phyloP scores from a whole-genome alignment of 2,329 filamentous ascomycete genomes.

The Trichoderma koningiopsis region DNA sequence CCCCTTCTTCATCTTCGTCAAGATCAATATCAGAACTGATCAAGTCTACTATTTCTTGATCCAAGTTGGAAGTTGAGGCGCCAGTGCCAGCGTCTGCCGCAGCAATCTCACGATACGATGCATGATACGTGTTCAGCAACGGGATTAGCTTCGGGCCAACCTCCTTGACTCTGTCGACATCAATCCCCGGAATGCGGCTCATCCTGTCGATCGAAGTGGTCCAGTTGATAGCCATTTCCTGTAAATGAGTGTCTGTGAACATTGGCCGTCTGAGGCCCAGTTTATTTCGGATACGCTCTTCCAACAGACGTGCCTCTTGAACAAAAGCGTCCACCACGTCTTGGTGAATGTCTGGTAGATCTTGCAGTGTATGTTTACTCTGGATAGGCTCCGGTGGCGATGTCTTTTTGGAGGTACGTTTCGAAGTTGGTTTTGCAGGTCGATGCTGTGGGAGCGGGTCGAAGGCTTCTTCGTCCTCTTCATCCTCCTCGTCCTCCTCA shows the following conservation, averaged over 20 bases:
- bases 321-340: constrained; percentile 68
- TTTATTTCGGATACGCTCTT: constrained; percentile 63
- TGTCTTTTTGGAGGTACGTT: constrained; percentile 38
- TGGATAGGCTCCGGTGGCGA: constrained; percentile 58
- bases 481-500: constrained; percentile 41
- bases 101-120: constrained; percentile 47
- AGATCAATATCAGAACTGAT: constrained; percentile 50
- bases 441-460: constrained; percentile 45
- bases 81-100: not conserved
- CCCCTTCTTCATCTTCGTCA: constrained; percentile 43
- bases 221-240: constrained; percentile 72
- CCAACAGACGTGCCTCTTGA: constrained; percentile 58
- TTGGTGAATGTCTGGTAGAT: constrained; percentile 61
- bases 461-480: constrained; percentile 45
- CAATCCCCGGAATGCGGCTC: constrained; percentile 63
- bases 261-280: constrained; percentile 59
- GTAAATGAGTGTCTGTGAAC: constrained; percentile 70
- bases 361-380: constrained; percentile 54
- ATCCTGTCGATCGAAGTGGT: constrained; percentile 65
- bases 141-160: constrained; percentile 64
- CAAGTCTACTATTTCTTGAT: constrained; percentile 56
- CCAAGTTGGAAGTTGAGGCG: constrained; percentile 33
- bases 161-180: constrained; percentile 60
- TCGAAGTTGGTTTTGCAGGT: constrained; percentile 37
- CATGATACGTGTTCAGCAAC: constrained; percentile 54